Percentiles rank a stretch among this genome's conserved stretches.
These are phyloP conservation scores for Abrus pulchellus DNA, from an alignment of 306 rosid genomes.

Conservation along the genomic window DNA sequence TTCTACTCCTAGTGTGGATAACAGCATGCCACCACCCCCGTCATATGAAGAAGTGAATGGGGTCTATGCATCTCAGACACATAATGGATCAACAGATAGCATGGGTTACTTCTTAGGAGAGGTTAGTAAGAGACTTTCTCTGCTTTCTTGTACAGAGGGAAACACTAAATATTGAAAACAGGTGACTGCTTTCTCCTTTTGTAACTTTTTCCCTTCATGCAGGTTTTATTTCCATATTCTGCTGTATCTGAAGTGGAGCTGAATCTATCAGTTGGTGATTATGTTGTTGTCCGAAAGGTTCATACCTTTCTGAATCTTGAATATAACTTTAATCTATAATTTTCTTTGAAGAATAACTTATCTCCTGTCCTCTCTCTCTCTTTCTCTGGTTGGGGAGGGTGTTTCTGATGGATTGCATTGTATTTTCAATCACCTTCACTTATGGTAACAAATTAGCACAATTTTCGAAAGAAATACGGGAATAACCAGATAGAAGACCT, in stretches of 20 bases:
- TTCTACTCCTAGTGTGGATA: constrained; percentile 72
- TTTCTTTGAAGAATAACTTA: constrained; percentile 22
- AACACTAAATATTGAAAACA: constrained; percentile 26
- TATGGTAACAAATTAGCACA: constrained; percentile 3
- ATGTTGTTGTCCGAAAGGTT: constrained; percentile 89
- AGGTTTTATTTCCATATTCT: constrained; percentile 81
- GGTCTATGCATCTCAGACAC: constrained; percentile 73
- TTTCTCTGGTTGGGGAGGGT: background rate
- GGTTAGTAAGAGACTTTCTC: constrained; percentile 61
- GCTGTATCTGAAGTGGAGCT: constrained; percentile 87
- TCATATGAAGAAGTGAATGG: constrained; percentile 90
- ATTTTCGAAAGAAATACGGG: constrained; percentile 32
- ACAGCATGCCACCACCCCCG: constrained; percentile 88
- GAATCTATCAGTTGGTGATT: constrained; percentile 81
- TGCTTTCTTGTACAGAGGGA: constrained; percentile 5
- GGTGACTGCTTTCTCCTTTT: constrained; percentile 36
- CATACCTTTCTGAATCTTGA: constrained; percentile 38
- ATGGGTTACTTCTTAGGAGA: constrained; percentile 93
- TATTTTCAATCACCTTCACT: constrained; percentile 18
- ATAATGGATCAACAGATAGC: constrained; percentile 77
- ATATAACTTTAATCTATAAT: constrained; percentile 25
- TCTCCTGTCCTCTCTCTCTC: background rate
- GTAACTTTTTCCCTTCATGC: constrained; percentile 47
- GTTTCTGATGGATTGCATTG: constrained; percentile 12
- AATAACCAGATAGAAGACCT: constrained; percentile 18